Base-by-base conservation (phyloP, 257 asterid genomes). In the Gardenia jasminoides region DNA sequence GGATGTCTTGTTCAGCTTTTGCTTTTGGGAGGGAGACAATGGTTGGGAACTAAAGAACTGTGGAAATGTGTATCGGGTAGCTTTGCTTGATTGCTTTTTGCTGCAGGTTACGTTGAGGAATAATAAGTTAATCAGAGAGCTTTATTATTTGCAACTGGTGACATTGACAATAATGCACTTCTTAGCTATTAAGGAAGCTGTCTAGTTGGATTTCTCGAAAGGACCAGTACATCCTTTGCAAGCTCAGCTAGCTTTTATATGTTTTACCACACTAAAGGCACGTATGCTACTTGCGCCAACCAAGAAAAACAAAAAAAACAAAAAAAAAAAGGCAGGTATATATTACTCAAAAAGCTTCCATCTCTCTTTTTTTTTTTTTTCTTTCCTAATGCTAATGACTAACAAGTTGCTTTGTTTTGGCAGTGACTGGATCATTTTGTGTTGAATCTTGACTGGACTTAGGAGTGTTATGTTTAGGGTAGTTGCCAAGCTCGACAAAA, bases 181-280 rank as follows among this genome's bases (percentile, higher is more conserved):
- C 97, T 94, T 92, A 89, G 86, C 84, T 70, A 77, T 84, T 86
- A 92, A 94, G 98, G 85, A 94, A 94, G 72, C 83, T 50, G n/a
- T n/a, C 50, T 72, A 28, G 7, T 59, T 31, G 71, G 64, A 41
- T 50, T 74, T n/a, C 22, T 75, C 54, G 15, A 26, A 11, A 11
- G 0, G 61, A 75, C 79, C 12, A 47, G 44, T 59, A 41, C 20
- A n/a, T 61, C 71, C 79, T 61, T 39, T 58, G 56, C 43, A 26
- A 70, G 28, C 15, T 16, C 19, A 44, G 11, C 4, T 36, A 44
- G 11, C 4, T 44, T 44, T 44, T 44, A 6, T 44, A 44, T 7
- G 48, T 6, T 7, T 36, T 36, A 36, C 41, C 4, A 5, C 41
- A 36, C 41, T 36, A 36, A 36, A 36, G 41, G 41, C 41, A n/a